phyloP scores from a whole-genome alignment of 176 grass and related monocot genomes.

The Oryza coarctata region DNA sequence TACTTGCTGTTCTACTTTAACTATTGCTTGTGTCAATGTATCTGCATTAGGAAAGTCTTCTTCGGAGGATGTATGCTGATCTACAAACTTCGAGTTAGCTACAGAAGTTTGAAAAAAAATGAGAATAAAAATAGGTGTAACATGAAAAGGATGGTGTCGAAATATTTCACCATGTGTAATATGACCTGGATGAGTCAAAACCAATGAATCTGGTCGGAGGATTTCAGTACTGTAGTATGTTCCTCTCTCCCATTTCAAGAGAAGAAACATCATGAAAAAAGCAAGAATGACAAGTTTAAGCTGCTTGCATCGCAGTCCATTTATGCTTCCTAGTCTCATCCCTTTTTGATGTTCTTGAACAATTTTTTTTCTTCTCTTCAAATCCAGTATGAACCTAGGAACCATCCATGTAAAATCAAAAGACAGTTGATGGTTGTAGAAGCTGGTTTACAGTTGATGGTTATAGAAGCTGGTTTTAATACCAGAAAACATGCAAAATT shows the following conservation, averaged over 20 bases:
- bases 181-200: conserved; percentile 69
- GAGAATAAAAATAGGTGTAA: conserved; percentile 28
- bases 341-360: conserved; percentile 31
- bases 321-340: conserved; percentile 83
- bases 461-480: conserved; percentile 24
- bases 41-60: conserved; percentile 73
- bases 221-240: conserved; percentile 45
- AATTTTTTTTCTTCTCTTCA: not conserved
- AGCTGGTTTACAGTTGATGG: conserved; percentile 3
- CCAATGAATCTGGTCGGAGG: conserved; percentile 53
- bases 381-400: not conserved
- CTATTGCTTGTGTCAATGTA: conserved; percentile 34
- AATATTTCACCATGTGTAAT: conserved; percentile 12
- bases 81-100: conserved; percentile 44
- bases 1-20: conserved; percentile 43
- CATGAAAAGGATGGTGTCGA: not conserved
- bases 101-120: conserved; percentile 28
- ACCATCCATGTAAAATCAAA: conserved; percentile 30
- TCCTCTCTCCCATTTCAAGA: conserved; percentile 91
- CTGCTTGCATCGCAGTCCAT: conserved; percentile 81
- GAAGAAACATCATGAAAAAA: conserved; percentile 68
- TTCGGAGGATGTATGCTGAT: conserved; percentile 63
- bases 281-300: conserved; percentile 66
- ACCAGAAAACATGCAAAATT: conserved; percentile 19
- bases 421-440: not conserved